Conservation (phyloP, 768 basidiomycete genomes). For the Dentipellis sp. region DNA sequence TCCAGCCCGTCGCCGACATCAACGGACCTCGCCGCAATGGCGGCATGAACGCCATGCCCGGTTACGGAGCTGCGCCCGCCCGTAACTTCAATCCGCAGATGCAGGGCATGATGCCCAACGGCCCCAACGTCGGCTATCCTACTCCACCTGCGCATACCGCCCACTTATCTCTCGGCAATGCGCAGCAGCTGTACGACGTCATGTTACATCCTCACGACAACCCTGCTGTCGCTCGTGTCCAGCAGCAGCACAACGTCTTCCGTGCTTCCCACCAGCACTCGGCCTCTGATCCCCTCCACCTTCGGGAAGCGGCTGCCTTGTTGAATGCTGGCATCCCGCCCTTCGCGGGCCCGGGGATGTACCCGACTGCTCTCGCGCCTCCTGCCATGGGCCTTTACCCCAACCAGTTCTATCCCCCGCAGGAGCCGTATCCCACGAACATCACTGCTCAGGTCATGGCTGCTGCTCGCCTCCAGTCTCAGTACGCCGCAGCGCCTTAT, state of each 20-base stretch:
- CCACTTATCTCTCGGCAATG: constrained; percentile 62
- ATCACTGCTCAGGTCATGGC: constrained; percentile 49
- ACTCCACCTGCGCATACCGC: constrained; percentile 45
- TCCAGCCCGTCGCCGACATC: constrained; percentile 33
- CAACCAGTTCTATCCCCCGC: constrained; percentile 58
- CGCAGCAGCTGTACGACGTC: constrained; percentile 77
- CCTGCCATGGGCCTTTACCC: constrained; percentile 51
- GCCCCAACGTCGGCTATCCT: constrained; percentile 35
- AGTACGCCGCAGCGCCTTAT: constrained; percentile 42
- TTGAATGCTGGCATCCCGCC: constrained; percentile 47
- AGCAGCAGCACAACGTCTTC: constrained; percentile 71
- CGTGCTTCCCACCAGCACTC: constrained; percentile 75
- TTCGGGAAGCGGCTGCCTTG: constrained; percentile 63
- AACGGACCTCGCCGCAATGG: constrained; percentile 39
- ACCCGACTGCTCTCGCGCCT: constrained; percentile 36
- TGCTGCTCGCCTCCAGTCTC: constrained; percentile 45
- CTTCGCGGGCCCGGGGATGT: constrained; percentile 47
- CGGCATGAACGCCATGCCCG: constrained; percentile 40
- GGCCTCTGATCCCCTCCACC: constrained; percentile 69
- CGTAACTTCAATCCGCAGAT: constrained; percentile 47
- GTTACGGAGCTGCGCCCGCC: constrained; percentile 49
- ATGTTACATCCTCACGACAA: constrained; percentile 43
- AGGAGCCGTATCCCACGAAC: constrained; percentile 48
- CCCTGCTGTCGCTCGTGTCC: constrained; percentile 64
- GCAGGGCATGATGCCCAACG: constrained; percentile 36